A percentile compares a stretch with the other conserved stretches of the same genome.
Conservation (phyloP, 805 yeast species). For the Candida cerambycidarum region DNA sequence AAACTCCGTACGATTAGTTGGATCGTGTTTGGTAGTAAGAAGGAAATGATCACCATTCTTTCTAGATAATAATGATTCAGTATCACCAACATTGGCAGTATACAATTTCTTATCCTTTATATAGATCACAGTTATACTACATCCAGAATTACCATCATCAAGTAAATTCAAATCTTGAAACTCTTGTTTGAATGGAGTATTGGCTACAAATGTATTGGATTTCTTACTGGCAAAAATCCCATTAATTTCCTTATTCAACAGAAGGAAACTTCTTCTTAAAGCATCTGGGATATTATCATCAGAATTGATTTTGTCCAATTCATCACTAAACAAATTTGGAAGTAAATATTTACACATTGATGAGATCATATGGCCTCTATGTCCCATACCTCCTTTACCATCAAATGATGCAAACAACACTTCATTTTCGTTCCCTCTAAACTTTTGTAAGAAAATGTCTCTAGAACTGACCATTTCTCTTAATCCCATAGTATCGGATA, state of each 20-base stretch:
- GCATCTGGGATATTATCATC: slow-evolving; percentile 66
- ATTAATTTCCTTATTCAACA: slow-evolving; percentile 80
- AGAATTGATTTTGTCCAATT: slow-evolving; percentile 47
- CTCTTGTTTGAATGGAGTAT: slow-evolving; percentile 30
- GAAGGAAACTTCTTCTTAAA: slow-evolving; percentile 74
- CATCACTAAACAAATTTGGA: slow-evolving; percentile 65
- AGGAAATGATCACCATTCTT: slow-evolving; percentile 77
- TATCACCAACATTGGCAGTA: slow-evolving; percentile 90
- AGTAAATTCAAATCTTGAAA: slow-evolving; percentile 49
- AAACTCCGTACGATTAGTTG: slow-evolving; percentile 72
- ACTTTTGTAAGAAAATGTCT: slow-evolving; percentile 84
- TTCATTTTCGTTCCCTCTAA: slow-evolving; percentile 83
- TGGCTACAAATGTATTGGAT: slow-evolving; percentile 40
- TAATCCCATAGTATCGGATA: slow-evolving; percentile 81
- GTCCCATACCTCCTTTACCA: slow-evolving; percentile 64
- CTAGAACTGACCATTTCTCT: slow-evolving; percentile 65
- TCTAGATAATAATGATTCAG: slow-evolving; percentile 75
- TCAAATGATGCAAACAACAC: slow-evolving; percentile 80
- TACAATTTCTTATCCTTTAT: slow-evolving; percentile 68
- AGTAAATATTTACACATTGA: slow-evolving; percentile 71
- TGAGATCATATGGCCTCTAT: slow-evolving; percentile 54
- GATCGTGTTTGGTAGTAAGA: slow-evolving; percentile 79
- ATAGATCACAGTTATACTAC: slow-evolving; percentile 80
- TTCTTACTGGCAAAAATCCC: slow-evolving; percentile 49
- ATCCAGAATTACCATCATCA: slow-evolving; percentile 78